Conservation (phyloP, 164 flowering plant genomes). For the Akebia trifoliata region DNA sequence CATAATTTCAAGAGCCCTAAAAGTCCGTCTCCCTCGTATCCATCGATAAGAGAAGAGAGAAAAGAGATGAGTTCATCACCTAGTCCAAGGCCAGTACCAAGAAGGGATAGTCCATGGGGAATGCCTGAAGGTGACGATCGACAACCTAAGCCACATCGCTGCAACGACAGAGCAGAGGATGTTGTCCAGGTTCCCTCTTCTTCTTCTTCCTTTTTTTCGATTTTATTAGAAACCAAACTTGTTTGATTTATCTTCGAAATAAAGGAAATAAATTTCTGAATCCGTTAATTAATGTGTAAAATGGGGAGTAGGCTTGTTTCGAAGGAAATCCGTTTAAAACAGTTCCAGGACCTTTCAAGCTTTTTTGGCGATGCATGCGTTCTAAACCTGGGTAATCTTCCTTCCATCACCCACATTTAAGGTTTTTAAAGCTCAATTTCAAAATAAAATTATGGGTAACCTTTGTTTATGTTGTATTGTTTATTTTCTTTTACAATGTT, state of each 20-base stretch:
- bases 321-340: constrained; percentile 98
- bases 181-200: constrained; percentile 60
- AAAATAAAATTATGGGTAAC: neutral
- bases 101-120: constrained; percentile 98
- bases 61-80: constrained; percentile 25
- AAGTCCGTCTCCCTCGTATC: neutral
- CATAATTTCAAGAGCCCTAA: too few species aligned
- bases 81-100: constrained; percentile 55
- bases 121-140: constrained; percentile 55
- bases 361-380: constrained; percentile 91
- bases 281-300: neutral
- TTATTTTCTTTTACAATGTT: too few species aligned
- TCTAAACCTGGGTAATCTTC: constrained; percentile 83
- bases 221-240: too few species aligned
- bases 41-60: neutral
- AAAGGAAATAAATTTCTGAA: neutral
- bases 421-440: neutral
- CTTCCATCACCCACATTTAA: neutral
- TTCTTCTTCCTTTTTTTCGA: neutral
- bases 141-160: constrained; percentile 77
- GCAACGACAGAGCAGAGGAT: constrained; percentile 95
- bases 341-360: constrained; percentile 97
- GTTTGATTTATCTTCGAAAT: neutral
- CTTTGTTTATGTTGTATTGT: neutral
- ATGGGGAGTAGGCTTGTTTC: constrained; percentile 68